A percentile compares a stretch with the other conserved stretches of the same genome.
Evolutionary conservation across 352 stramenopile genomes (phyloP).

Genomic region (Phytophthora colocasiae): DNA sequence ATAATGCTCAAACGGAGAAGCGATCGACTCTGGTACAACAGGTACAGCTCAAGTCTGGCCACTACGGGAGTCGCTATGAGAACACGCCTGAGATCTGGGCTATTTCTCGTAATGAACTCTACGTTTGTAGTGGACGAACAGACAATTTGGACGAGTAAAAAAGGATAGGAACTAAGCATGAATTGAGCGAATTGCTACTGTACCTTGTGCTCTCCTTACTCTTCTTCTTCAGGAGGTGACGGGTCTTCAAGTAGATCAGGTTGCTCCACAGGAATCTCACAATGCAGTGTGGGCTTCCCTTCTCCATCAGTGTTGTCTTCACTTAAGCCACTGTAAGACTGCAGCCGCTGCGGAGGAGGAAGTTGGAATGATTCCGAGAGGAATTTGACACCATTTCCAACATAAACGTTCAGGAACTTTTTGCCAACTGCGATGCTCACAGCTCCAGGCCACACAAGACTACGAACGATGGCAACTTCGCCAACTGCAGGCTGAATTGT

Average conservation of each 20-base stretch:
- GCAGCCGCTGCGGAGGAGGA: conserved; percentile 54
- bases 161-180: conserved; percentile 4
- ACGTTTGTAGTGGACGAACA: conserved; percentile 35
- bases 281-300: conserved; percentile 51
- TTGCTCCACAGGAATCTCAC: conserved; percentile 70
- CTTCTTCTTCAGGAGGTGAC: conserved; percentile 67
- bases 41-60: conserved; percentile 37
- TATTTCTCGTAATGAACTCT: conserved; percentile 47
- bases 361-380: conserved; percentile 67
- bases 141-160: conserved; percentile 2
- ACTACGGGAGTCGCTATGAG: conserved; percentile 12
- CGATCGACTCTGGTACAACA: conserved; percentile 40
- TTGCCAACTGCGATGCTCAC: conserved; percentile 87
- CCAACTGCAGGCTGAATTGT: conserved; percentile 68
- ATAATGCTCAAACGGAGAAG: conserved; percentile 5
- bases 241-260: conserved; percentile 83
- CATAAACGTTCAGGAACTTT: conserved; percentile 92
- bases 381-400: conserved; percentile 86
- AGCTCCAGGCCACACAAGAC: conserved; percentile 86
- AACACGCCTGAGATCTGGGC: conserved; percentile 49
- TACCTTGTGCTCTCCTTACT: conserved; percentile 26
- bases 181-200: conserved; percentile 7
- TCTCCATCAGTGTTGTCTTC: conserved; percentile 47
- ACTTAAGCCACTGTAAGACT: conserved; percentile 50
- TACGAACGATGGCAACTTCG: conserved; percentile 75